phyloP scores from a whole-genome alignment of 257 asterid genomes.

The Cruciata laevipes region DNA sequence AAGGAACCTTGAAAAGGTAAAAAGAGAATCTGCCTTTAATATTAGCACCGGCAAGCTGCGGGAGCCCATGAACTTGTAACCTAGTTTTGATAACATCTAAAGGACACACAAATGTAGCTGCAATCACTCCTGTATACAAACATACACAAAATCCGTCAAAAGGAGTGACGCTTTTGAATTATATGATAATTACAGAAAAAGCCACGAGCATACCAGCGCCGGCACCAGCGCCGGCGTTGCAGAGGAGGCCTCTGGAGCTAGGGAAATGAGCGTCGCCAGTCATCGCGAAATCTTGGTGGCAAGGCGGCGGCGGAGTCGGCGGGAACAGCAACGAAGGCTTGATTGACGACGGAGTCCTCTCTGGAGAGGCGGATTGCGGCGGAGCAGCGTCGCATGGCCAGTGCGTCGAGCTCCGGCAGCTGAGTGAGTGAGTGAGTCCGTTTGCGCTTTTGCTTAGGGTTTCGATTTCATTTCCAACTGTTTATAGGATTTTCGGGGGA shows the following conservation, averaged over 20 bases:
- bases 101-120: slow-evolving; percentile 96
- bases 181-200: not conserved
- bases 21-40: slow-evolving; percentile 48
- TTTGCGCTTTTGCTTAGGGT: not conserved
- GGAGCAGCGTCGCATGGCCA: slow-evolving; percentile 90
- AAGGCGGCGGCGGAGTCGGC: slow-evolving; percentile 7
- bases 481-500: not conserved
- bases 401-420: slow-evolving; percentile 27
- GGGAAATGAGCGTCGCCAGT: slow-evolving; percentile 56
- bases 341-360: slow-evolving; percentile 45
- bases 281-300: slow-evolving; percentile 37
- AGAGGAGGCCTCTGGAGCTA: slow-evolving; percentile 60
- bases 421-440: not conserved
- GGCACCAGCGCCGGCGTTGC: slow-evolving; percentile 96
- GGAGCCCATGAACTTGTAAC: slow-evolving; percentile 89
- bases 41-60: slow-evolving; percentile 52
- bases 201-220: slow-evolving; percentile 60
- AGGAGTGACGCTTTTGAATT: not conserved
- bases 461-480: not conserved
- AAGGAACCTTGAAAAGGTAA: not conserved
- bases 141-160: slow-evolving; percentile 10
- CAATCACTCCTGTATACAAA: slow-evolving; percentile 73
- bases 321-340: slow-evolving; percentile 10
- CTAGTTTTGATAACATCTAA: slow-evolving; percentile 97
- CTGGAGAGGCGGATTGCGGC: slow-evolving; percentile 64